Base-by-base conservation (phyloP, 345 rosid genomes). In the Turritis glabra region DNA sequence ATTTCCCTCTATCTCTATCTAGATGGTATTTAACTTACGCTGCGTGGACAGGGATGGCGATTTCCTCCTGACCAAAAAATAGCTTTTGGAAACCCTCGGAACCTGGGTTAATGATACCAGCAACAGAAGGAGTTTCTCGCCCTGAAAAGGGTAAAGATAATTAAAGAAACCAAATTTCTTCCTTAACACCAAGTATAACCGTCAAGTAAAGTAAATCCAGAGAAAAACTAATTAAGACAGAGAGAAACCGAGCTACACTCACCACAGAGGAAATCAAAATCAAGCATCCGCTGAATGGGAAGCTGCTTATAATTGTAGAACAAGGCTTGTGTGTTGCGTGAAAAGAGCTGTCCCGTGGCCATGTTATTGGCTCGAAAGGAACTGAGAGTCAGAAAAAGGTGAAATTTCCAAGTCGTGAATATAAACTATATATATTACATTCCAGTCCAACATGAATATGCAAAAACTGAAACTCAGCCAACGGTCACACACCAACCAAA, bases 211-310 rank as follows among this genome's bases (percentile, higher is more conserved):
- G 22, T 43, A 67, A 22, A 26, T 8, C 53, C 29, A 26, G 2
- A 26, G 11, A 32, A 64, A 10, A 50, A 53, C 64, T 40, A 35
- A 69, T 8, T 3, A 48, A 67, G 14, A 40, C 3, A 18, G 62
- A 38, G 27, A 25, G 3, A 67, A 54, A 18, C 23, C 1, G 0
- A 56, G 75, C 1, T 32, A 62, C 1, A 69, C 84, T 29, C 32
- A 91, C 98, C 98, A 41, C 98, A 94, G 38, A 94, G 96, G 83
- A 94, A 94, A 82, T 94, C 98, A 69, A 94, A 94, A 85, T 94
- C 97, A 79, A 94, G 98, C 98, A 91, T 94, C 73, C 98, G 96
- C 74, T 94, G 98, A 63, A 94, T 84, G 1, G 98, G 98, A 65
- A 90, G 97, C 80, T 86, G 96, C 89, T 94, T 94, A 76, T 90